A percentile compares a stretch with the other conserved stretches of the same genome.
These are phyloP conservation scores for Apophysomyces ossiformis DNA, from an alignment of 371 early-diverging fungal genomes.

Conservation along the genomic window DNA sequence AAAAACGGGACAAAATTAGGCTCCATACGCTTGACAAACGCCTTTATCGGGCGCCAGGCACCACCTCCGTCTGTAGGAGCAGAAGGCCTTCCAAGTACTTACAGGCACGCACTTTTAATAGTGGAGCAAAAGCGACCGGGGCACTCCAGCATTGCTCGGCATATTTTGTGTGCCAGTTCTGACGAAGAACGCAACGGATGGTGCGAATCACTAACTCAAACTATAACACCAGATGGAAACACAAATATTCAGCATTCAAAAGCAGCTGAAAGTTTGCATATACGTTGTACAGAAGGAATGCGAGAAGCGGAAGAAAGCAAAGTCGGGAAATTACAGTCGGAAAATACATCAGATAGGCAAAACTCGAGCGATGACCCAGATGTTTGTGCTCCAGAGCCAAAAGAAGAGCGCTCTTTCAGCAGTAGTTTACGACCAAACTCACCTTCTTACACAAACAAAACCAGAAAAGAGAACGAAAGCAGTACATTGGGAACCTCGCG, in stretches of 20 bases:
- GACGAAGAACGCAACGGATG: slow-evolving; percentile 88
- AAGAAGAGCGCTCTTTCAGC: too few species aligned
- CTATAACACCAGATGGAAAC: slow-evolving; percentile 41
- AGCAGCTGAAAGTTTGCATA: slow-evolving; percentile 2
- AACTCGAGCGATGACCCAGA: neutral
- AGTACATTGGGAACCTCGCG: too few species aligned
- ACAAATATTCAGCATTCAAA: neutral
- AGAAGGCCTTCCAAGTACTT: slow-evolving; percentile 27
- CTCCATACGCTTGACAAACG: slow-evolving; percentile 53
- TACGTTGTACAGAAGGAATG: slow-evolving; percentile 23
- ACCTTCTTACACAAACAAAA: neutral
- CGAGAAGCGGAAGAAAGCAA: slow-evolving; percentile 14
- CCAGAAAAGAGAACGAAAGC: too few species aligned
- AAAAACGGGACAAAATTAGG: slow-evolving; percentile 39
- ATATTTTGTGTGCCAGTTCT: slow-evolving; percentile 85
- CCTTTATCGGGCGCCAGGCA: slow-evolving; percentile 51
- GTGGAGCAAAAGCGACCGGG: slow-evolving; percentile 65
- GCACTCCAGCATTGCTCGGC: slow-evolving; percentile 60
- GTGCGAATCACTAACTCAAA: slow-evolving; percentile 65
- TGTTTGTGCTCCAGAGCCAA: too few species aligned
- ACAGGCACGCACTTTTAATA: slow-evolving; percentile 72
- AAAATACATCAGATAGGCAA: neutral
- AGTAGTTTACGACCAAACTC: neutral
- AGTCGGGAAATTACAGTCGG: neutral
- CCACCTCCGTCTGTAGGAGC: slow-evolving; percentile 17